Base-by-base conservation (phyloP, 2,329 filamentous ascomycete genomes). In the Neonectria coccinea region DNA sequence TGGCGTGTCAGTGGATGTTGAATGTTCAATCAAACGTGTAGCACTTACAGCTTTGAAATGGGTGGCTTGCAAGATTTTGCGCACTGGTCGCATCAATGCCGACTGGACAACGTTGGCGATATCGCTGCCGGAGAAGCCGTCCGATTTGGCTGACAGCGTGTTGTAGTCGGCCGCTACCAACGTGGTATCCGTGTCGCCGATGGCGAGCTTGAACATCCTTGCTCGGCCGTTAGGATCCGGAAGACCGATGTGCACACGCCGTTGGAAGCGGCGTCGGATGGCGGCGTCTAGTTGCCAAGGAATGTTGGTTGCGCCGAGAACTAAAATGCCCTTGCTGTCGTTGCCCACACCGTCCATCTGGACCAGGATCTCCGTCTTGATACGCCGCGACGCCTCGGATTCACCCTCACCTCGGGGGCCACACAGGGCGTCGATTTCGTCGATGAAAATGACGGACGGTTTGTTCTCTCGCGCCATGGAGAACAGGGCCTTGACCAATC, bases 261-360 rank as follows among this genome's bases (percentile, higher is more conserved):
- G 87, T 80, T 99, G 97, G 84, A 99, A 99, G 76, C 96, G 93
- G 79, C 96, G 89, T 72, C 96, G 91, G 74, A 99, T 99, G 72
- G 96, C 96, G 11, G 93, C 92, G 78, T 99, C 96, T 53, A 99
- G 86, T 84, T 99, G 95, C 96, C 96, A 99, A 18, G 96, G 96
- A 67, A 99, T 98, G 78, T 99, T 99, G 61, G 96, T 99, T 58
- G 96, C 96, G 65, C 96, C 96, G 4, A 99, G 88, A 44, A 99
- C 97, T 25, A 99, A 84, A 9, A 99, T 95, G 20, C 95, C 96
- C 74, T 92, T 94, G 67, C 92, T 95, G 80, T 99, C 96, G 68
- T 97, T 95, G 67, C 96, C 97, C 10, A 99, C 96, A 81, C 96
- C 97, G 74, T 99, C 96, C 96, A 99, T 99, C 80, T 99, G 96